phyloP scores from a whole-genome alignment of 139 green algal species.

The Picochlorum sp. region DNA sequence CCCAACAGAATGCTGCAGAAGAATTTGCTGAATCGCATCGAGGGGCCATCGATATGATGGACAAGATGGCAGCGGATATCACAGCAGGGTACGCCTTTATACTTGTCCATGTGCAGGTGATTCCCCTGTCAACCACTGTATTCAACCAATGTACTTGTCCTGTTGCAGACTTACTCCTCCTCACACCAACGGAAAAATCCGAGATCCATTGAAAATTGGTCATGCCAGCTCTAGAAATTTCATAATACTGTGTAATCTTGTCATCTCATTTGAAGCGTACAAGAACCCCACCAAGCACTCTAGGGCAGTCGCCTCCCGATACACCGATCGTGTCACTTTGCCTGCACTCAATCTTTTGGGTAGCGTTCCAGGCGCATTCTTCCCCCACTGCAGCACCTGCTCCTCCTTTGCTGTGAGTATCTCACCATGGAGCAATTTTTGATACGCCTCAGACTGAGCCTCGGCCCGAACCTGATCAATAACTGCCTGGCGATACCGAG shows the following conservation, averaged over 20 bases:
- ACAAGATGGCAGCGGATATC: slow-evolving; percentile 2
- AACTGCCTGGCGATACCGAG: slow-evolving; percentile 36
- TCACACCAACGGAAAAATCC: background rate
- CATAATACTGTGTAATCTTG: background rate
- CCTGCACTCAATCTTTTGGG: slow-evolving; percentile 34
- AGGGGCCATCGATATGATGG: slow-evolving; percentile 2
- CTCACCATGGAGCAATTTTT: slow-evolving; percentile 19
- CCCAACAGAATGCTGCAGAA: background rate
- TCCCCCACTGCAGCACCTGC: slow-evolving; percentile 53
- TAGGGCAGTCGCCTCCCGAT: slow-evolving; percentile 42
- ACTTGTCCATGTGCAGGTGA: background rate
- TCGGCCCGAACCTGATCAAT: slow-evolving; percentile 43
- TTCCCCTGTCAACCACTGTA: background rate
- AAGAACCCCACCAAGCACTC: slow-evolving; percentile 42
- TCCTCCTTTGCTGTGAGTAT: slow-evolving; percentile 36
- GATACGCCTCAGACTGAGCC: slow-evolving; percentile 30
- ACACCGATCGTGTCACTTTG: slow-evolving; percentile 22
- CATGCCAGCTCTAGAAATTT: background rate
- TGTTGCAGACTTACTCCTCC: too few relatives aligned
- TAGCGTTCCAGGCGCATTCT: slow-evolving; percentile 39
- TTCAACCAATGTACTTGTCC: too few relatives aligned
- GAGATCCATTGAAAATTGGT: background rate
- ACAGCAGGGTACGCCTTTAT: slow-evolving; percentile 1
- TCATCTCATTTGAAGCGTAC: background rate
- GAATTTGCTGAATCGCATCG: background rate